Conservation (phyloP, 495 filamentous ascomycete genomes). For the Tuber brumale region DNA sequence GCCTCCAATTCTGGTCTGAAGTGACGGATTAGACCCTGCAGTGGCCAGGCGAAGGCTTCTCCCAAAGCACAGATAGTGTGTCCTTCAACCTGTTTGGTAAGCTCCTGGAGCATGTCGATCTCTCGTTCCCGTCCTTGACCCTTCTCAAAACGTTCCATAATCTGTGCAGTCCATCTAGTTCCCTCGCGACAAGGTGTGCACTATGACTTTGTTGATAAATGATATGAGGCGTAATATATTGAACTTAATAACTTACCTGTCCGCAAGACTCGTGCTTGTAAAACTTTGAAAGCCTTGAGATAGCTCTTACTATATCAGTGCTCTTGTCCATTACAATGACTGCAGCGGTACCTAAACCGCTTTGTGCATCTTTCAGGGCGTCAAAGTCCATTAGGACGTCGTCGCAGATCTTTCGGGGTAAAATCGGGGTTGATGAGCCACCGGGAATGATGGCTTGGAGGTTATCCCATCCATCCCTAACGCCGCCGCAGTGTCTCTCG, state of each 20-base stretch:
- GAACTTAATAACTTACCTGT: slow-evolving; percentile 47
- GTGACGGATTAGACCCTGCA: slow-evolving; percentile 95
- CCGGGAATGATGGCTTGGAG: slow-evolving; percentile 90
- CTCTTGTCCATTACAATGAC: slow-evolving; percentile 99
- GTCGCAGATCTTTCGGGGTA: slow-evolving; percentile 80
- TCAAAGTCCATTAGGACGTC: slow-evolving; percentile 99
- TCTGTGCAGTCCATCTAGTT: slow-evolving; percentile 95
- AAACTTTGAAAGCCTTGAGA: slow-evolving; percentile 86
- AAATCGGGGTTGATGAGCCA: slow-evolving; percentile 90
- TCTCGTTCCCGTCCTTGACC: slow-evolving; percentile 80
- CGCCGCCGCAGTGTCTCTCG: slow-evolving; percentile 94
- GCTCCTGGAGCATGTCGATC: slow-evolving; percentile 98
- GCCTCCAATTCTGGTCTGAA: slow-evolving; percentile 93
- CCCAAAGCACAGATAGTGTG: slow-evolving; percentile 97
- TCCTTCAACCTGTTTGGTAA: slow-evolving; percentile 98
- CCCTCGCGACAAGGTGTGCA: slow-evolving; percentile 98
- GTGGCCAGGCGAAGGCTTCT: slow-evolving; percentile 96
- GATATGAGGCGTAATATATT: no score
- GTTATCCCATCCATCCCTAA: slow-evolving; percentile 96
- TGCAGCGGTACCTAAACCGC: slow-evolving; percentile 93
- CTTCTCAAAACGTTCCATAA: slow-evolving; percentile 92
- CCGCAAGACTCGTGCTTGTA: slow-evolving; percentile 98
- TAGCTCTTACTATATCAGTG: slow-evolving; percentile 87
- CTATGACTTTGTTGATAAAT: slow-evolving; percentile 5
- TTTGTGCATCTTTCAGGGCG: slow-evolving; percentile 93